Conservation (phyloP, 345 rosid genomes). For the Mangifera indica region DNA sequence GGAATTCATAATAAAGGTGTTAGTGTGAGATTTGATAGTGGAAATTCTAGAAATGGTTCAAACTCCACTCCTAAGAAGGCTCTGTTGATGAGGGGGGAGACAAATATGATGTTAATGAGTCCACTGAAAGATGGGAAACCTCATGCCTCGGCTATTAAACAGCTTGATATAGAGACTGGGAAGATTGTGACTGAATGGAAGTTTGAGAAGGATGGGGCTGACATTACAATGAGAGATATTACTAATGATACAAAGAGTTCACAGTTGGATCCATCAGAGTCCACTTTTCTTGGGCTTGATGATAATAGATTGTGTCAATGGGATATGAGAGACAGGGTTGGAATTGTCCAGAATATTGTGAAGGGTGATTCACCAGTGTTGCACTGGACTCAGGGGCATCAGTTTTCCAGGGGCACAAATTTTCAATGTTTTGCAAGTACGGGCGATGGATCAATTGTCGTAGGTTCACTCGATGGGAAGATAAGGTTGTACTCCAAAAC, state of each 20-base stretch:
- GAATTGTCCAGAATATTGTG: conserved; percentile 72
- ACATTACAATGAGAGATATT: conserved; percentile 79
- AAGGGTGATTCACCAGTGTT: conserved; percentile 60
- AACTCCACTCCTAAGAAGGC: conserved; percentile 73
- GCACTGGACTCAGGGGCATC: conserved; percentile 92
- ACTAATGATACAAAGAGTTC: conserved; percentile 84
- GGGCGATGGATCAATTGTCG: conserved; percentile 90
- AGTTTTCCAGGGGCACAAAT: conserved; percentile 89
- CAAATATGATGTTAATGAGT: conserved; percentile 96
- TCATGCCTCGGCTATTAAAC: conserved; percentile 65
- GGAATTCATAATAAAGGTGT: conserved; percentile 87
- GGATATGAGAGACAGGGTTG: conserved; percentile 91
- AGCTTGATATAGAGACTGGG: conserved; percentile 84
- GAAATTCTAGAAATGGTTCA: conserved; percentile 28
- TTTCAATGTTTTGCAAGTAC: conserved; percentile 94
- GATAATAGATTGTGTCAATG: conserved; percentile 93
- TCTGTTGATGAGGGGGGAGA: conserved; percentile 89
- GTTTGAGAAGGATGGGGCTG: conserved; percentile 88
- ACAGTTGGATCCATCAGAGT: conserved; percentile 91
- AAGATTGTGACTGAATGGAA: conserved; percentile 89
- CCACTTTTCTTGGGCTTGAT: conserved; percentile 88
- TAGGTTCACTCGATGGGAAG: conserved; percentile 92
- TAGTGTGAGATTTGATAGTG: conserved; percentile 56
- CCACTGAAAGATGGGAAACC: conserved; percentile 75
- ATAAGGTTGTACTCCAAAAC: conserved; percentile 81